Percentiles rank a stretch among this genome's conserved stretches.
phyloP scores from a whole-genome alignment of 345 rosid species.

The Moricandia arvensis region DNA sequence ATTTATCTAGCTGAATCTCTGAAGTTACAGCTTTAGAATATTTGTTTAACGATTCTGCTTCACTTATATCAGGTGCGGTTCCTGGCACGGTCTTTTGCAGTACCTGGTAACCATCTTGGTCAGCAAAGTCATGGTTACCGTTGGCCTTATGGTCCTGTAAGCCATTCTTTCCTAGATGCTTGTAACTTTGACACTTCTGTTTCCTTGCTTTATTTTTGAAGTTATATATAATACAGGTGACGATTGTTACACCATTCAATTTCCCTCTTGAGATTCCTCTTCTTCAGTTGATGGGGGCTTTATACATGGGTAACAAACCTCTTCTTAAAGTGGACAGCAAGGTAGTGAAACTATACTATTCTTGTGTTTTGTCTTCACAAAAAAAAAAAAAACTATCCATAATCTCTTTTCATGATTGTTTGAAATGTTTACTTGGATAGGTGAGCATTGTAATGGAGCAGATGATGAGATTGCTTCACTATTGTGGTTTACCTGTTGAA shows the following conservation, averaged over 20 bases:
- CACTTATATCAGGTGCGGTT: conserved; percentile 69
- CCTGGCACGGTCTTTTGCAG: conserved; percentile 84
- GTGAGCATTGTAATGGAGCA: conserved; percentile 99
- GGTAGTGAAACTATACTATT: conserved; percentile 40
- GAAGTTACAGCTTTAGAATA: not conserved
- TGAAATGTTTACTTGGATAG: conserved; percentile 38
- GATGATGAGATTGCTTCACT: conserved; percentile 85
- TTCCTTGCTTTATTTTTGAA: conserved; percentile 6
- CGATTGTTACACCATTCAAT: conserved; percentile 92
- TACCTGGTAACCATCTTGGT: conserved; percentile 95
- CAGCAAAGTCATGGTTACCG: conserved; percentile 97
- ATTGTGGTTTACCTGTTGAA: conserved; percentile 81
- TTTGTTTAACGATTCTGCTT: not conserved
- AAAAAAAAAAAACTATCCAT: not conserved
- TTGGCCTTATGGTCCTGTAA: conserved; percentile 99
- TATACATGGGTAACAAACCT: conserved; percentile 98
- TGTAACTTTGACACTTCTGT: not conserved
- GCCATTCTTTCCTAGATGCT: conserved; percentile 33
- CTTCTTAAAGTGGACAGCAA: conserved; percentile 93
- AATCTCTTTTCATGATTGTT: not conserved
- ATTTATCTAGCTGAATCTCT: not conserved
- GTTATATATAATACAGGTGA: conserved; percentile 56
- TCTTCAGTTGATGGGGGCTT: conserved; percentile 97
- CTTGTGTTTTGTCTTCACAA: not conserved
- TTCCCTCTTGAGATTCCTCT: conserved; percentile 96